These are phyloP conservation scores for Irineochytrium annulatum DNA, from an alignment of 192 early-diverging fungal genomes.

Conservation along the genomic window DNA sequence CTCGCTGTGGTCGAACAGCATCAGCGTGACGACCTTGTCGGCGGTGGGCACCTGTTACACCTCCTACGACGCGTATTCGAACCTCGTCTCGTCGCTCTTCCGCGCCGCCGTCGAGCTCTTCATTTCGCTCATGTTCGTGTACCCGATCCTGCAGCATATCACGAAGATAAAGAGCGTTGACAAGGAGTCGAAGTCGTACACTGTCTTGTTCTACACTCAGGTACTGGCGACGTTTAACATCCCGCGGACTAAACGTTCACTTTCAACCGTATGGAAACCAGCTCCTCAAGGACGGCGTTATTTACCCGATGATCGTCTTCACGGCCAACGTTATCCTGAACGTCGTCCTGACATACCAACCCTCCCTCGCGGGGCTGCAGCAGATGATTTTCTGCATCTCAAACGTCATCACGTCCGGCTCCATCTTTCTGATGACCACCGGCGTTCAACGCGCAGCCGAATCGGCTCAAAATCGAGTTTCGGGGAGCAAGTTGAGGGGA, in stretches of 20 bases:
- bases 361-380: no score
- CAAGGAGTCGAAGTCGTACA: not conserved
- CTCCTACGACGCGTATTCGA: conserved; percentile 12
- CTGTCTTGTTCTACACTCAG: not conserved
- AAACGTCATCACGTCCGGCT: no score
- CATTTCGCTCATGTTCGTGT: conserved; percentile 5
- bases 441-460: no score
- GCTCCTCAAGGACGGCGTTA: conserved; percentile 2
- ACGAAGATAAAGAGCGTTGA: not conserved
- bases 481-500: no score
- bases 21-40: not conserved
- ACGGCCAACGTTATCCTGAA: no score
- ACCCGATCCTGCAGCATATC: conserved; percentile 4
- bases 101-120: not conserved
- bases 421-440: no score
- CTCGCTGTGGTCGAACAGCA: conserved; percentile 24
- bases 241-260: not conserved
- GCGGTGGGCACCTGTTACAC: conserved; percentile 3
- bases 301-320: not conserved
- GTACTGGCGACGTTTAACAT: conserved; percentile 1
- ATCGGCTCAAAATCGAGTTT: no score
- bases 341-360: no score
- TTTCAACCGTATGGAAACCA: not conserved
- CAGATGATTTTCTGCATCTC: no score
- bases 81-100: conserved; percentile 4